Percentiles rank a stretch among this genome's conserved stretches.
Conservation (phyloP, 352 stramenopile species). For the Pythium folliculosum region DNA sequence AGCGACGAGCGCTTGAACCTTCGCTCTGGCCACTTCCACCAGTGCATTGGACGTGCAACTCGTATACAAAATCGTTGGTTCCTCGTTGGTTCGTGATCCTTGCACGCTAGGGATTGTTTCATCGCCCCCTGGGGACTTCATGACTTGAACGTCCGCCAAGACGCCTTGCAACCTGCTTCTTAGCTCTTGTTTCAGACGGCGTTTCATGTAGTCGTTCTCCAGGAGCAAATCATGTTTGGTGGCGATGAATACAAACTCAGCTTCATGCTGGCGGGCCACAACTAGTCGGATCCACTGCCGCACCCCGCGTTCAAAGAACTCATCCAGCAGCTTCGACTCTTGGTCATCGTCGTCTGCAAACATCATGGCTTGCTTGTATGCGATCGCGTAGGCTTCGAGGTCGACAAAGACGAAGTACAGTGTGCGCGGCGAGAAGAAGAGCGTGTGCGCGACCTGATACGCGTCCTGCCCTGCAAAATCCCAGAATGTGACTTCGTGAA, state of each 20-base stretch:
- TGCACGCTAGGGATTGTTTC: too few relatives aligned
- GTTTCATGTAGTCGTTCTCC: too few relatives aligned
- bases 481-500: constrained; percentile 17
- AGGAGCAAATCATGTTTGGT: constrained; percentile 9
- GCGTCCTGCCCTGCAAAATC: constrained; percentile 23
- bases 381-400: too few relatives aligned
- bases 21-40: neutral
- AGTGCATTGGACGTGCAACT: constrained; percentile 1
- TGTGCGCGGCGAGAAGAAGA: constrained; percentile 22
- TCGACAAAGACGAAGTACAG: constrained; percentile 24
- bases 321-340: constrained; percentile 3
- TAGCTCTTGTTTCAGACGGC: too few relatives aligned
- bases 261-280: constrained; percentile 9
- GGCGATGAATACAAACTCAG: constrained; percentile 22
- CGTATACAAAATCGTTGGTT: too few relatives aligned
- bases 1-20: neutral
- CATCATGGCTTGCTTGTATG: too few relatives aligned
- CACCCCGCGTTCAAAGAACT: constrained; percentile 19
- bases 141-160: too few relatives aligned
- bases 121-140: too few relatives aligned
- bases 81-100: too few relatives aligned
- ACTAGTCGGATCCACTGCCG: constrained; percentile 9
- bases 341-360: neutral
- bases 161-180: too few relatives aligned
- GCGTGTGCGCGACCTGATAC: constrained; percentile 18